Conservation (phyloP, 169 alveolate species). For the Fabrea salina region DNA sequence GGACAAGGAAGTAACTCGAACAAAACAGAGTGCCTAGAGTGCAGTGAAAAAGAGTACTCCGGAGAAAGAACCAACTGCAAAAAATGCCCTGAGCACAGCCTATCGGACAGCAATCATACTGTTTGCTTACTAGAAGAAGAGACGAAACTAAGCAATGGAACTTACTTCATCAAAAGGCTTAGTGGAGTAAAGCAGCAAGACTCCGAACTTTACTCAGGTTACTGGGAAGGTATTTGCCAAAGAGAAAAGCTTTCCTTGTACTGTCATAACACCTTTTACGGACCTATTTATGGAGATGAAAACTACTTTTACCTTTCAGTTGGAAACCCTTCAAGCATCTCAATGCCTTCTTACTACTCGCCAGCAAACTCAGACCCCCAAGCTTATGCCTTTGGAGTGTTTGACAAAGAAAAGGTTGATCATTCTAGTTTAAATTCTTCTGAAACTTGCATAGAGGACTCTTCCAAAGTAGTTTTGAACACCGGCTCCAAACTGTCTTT, state of each 20-base stretch:
- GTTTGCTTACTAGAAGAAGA: background rate
- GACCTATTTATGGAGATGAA: conserved; percentile 20
- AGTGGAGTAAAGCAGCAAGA: no score
- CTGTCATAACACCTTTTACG: conserved; percentile 30
- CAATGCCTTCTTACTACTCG: background rate
- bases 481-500: background rate
- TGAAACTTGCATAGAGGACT: background rate
- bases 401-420: no score
- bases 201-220: background rate
- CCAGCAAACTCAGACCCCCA: background rate
- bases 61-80: background rate
- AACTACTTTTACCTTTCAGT: conserved; percentile 23
- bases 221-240: background rate
- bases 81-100: background rate
- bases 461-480: background rate
- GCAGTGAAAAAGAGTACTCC: background rate
- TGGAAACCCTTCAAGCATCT: conserved; percentile 2
- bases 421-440: no score
- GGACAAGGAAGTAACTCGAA: background rate
- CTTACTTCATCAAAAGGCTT: background rate
- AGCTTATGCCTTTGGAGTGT: conserved; percentile 2
- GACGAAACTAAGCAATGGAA: background rate
- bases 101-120: background rate
- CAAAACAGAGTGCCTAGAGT: background rate
- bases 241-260: background rate